phyloP scores from a whole-genome alignment of 306 rosid species.

The Hippophae tibetana region DNA sequence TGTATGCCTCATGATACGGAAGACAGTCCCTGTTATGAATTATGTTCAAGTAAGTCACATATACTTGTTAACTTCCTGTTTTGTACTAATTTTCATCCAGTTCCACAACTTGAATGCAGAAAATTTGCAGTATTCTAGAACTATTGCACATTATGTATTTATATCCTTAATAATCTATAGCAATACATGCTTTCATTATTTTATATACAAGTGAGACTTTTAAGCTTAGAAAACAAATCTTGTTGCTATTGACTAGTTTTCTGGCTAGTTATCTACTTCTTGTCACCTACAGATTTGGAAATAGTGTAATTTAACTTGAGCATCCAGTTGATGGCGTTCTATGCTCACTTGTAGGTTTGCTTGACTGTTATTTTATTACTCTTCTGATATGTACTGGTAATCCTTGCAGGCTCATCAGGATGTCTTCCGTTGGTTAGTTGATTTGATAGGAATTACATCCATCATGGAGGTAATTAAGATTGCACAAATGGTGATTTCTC shows the following conservation, averaged over 20 bases:
- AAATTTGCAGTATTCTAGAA: background rate
- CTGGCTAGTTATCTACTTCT: no score
- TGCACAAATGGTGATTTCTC: background rate
- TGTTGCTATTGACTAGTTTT: no score
- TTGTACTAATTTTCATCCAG: background rate
- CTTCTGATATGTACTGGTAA: conserved; percentile 16
- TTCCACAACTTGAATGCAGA: background rate
- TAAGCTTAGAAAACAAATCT: no score
- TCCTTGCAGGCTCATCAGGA: conserved; percentile 78
- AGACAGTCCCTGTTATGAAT: conserved; percentile 87
- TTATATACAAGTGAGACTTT: no score
- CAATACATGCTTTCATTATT: no score
- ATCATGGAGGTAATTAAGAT: conserved; percentile 79
- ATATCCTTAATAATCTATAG: background rate
- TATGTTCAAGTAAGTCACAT: conserved; percentile 74
- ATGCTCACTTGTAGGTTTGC: background rate
- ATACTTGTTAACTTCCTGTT: conserved; percentile 1
- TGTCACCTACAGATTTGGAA: no score
- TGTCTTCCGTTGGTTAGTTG: conserved; percentile 80
- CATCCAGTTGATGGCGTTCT: background rate
- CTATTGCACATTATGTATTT: conserved; percentile 1
- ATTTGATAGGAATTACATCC: conserved; percentile 95
- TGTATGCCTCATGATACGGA: conserved; percentile 90
- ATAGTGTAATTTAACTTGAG: no score
- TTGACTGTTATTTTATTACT: background rate